Conservation (phyloP, 345 rosid species). For the Lepidium didymum region DNA sequence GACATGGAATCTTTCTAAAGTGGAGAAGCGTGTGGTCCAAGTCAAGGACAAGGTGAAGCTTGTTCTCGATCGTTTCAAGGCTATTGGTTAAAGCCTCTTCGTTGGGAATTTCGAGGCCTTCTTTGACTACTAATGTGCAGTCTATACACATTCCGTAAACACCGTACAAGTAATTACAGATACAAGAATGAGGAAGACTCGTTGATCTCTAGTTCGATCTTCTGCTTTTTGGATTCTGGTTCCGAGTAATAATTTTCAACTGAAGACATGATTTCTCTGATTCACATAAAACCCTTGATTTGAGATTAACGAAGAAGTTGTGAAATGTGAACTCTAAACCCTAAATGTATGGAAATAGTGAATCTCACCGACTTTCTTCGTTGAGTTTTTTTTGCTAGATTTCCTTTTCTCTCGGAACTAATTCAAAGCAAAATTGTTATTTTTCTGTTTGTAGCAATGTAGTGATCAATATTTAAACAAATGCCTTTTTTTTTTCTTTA, state of each 20-base stretch:
- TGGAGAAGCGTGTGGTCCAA: conserved; percentile 20
- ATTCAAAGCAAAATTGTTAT: too few species aligned
- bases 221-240: neutral
- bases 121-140: neutral
- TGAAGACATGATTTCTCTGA: neutral
- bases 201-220: neutral
- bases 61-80: neutral
- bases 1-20: neutral
- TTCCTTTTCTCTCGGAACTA: too few species aligned
- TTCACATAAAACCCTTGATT: neutral
- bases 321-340: too few species aligned
- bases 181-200: neutral
- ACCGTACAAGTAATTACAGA: neutral
- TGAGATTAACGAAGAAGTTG: neutral
- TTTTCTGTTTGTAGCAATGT: too few species aligned
- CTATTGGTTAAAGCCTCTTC: neutral
- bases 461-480: too few species aligned
- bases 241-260: neutral
- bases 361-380: too few species aligned
- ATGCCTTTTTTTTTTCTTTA: too few species aligned
- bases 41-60: conserved; percentile 18
- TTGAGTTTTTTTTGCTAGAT: too few species aligned
- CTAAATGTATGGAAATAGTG: too few species aligned
- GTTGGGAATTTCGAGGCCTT: too few species aligned
- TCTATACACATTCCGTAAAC: neutral